Percentiles rank a stretch among this genome's conserved stretches.
Conservation (phyloP, 2,329 filamentous ascomycete species). For the Epichloe sylvatica region DNA sequence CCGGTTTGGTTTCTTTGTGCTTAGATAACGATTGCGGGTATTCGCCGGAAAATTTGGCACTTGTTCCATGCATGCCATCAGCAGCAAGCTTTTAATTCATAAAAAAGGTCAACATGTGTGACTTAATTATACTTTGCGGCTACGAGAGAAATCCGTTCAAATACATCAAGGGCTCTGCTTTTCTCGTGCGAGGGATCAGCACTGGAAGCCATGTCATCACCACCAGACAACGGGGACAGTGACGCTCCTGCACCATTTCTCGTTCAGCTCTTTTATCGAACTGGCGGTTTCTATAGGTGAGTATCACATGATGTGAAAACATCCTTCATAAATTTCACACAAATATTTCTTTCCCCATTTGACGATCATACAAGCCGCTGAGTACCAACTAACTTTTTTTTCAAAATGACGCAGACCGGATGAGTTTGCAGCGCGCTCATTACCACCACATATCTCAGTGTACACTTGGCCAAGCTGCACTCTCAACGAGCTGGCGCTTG, state of each 20-base stretch:
- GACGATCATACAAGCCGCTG: no score
- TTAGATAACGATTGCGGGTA: constrained; percentile 16
- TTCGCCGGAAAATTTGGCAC: constrained; percentile 12
- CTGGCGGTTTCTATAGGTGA: constrained; percentile 56
- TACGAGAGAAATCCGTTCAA: background rate
- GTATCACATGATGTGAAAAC: constrained; percentile 1
- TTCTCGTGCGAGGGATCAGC: background rate
- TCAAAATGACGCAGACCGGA: constrained; percentile 38
- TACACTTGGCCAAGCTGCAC: constrained; percentile 80
- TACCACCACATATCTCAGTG: constrained; percentile 59
- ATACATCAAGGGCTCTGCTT: background rate
- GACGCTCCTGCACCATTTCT: constrained; percentile 67
- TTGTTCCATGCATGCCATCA: background rate
- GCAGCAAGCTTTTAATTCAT: background rate
- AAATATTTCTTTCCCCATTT: no score
- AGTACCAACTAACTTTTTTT: no score
- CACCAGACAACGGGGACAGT: constrained; percentile 36
- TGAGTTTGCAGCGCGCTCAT: constrained; percentile 48
- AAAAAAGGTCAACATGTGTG: background rate
- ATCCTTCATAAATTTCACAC: background rate
- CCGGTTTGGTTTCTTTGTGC: background rate
- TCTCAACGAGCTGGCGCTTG: constrained; percentile 64
- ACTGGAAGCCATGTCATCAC: constrained; percentile 15
- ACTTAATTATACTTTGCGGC: background rate
- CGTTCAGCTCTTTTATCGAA: constrained; percentile 71